Conservation (phyloP, 83 land plant genomes). For the Larix sibirica region DNA sequence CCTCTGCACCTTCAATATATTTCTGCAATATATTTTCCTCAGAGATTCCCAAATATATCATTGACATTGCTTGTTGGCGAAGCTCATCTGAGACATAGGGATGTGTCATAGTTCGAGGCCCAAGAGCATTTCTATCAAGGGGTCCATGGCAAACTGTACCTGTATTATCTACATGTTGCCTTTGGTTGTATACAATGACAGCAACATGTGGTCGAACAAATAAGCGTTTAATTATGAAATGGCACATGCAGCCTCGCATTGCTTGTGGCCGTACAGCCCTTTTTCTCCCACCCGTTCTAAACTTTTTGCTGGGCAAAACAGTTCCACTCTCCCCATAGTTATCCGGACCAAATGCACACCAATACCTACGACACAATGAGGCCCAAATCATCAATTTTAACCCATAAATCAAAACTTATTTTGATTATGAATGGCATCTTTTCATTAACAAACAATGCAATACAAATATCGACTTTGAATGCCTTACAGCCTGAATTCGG, state of each 20-base stretch:
- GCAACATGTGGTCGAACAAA: slow-evolving; percentile 72
- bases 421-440: no score
- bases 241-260: slow-evolving; percentile 79
- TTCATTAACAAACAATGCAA: no score
- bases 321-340: slow-evolving; percentile 68
- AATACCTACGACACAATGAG: no score
- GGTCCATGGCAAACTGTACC: slow-evolving; percentile 82
- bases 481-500: no score
- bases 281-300: slow-evolving; percentile 39
- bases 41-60: slow-evolving; percentile 71
- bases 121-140: slow-evolving; percentile 57
- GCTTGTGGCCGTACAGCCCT: slow-evolving; percentile 69
- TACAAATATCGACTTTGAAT: no score
- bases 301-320: slow-evolving; percentile 61
- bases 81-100: slow-evolving; percentile 73
- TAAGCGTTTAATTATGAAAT: slow-evolving; percentile 78
- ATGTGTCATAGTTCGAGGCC: slow-evolving; percentile 64
- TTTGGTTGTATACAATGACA: slow-evolving; percentile 68
- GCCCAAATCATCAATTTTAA: no score
- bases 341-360: slow-evolving; percentile 58
- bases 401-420: no score
- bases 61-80: slow-evolving; percentile 51
- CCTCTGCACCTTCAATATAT: slow-evolving; percentile 62
- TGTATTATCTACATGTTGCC: slow-evolving; percentile 69
- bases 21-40: slow-evolving; percentile 77